Conservation (phyloP, 768 basidiomycete species). For the Lactarius psammicola region DNA sequence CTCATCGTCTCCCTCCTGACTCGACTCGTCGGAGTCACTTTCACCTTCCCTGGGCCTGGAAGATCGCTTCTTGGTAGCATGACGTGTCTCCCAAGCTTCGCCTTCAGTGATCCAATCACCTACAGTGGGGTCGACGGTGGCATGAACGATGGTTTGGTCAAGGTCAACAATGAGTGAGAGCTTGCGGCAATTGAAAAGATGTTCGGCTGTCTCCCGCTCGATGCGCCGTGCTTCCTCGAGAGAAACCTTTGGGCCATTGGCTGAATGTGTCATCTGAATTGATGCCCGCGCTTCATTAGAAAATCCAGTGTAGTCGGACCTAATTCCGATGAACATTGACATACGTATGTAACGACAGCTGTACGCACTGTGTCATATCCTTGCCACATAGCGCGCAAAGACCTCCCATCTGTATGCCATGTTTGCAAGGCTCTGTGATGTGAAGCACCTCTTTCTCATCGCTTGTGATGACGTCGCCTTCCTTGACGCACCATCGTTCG, state of each 20-base stretch:
- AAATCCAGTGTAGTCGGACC: constrained; percentile 85
- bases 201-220: constrained; percentile 77
- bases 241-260: constrained; percentile 87
- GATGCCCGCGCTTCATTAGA: constrained; percentile 83
- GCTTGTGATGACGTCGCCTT: constrained; percentile 62
- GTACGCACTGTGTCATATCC: constrained; percentile 84
- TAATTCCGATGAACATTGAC: constrained; percentile 35
- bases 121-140: constrained; percentile 97
- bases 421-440: constrained; percentile 91
- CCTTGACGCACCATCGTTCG: constrained; percentile 63
- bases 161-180: constrained; percentile 97
- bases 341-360: constrained; percentile 18
- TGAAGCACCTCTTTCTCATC: constrained; percentile 57
- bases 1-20: constrained; percentile 35
- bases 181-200: constrained; percentile 70
- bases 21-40: constrained; percentile 43
- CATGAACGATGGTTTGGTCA: constrained; percentile 98
- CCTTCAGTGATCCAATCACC: constrained; percentile 95
- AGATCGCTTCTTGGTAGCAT: constrained; percentile 38
- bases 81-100: constrained; percentile 71
- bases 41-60: constrained; percentile 36
- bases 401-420: constrained; percentile 89
- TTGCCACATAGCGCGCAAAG: constrained; percentile 94
- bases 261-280: constrained; percentile 93
- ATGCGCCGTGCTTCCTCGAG: constrained; percentile 89